A percentile compares a stretch with the other conserved stretches of the same genome.
These are phyloP conservation scores for Pseudogymnoascus sp. DNA, from an alignment of 2,329 filamentous ascomycete species.

Conservation along the genomic window DNA sequence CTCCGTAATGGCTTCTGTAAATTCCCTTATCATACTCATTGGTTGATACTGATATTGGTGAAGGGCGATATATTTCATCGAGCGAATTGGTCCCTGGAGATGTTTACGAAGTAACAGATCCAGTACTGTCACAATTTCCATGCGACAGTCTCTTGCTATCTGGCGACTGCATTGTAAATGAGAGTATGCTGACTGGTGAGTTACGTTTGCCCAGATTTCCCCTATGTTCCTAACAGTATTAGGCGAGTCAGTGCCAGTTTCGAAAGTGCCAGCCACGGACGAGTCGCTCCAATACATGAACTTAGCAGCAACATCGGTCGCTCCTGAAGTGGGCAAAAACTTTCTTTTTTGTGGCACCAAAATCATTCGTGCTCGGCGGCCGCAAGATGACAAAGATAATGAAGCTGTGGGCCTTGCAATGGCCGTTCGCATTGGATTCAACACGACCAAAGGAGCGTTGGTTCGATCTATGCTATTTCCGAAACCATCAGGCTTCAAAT, in stretches of 20 bases:
- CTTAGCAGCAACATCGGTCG: slow-evolving; percentile 70
- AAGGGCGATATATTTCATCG: slow-evolving; percentile 76
- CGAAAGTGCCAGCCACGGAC: slow-evolving; percentile 77
- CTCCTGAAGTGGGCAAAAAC: slow-evolving; percentile 74
- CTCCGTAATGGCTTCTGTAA: slow-evolving; percentile 87
- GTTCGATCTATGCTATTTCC: slow-evolving; percentile 98
- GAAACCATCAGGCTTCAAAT: slow-evolving; percentile 96
- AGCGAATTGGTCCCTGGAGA: slow-evolving; percentile 89
- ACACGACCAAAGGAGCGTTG: slow-evolving; percentile 91
- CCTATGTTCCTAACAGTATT: slow-evolving; percentile 16
- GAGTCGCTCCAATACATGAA: slow-evolving; percentile 69
- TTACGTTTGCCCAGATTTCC: neutral
- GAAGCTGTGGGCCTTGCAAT: slow-evolving; percentile 88
- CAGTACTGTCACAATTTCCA: slow-evolving; percentile 76
- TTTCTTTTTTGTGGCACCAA: slow-evolving; percentile 94
- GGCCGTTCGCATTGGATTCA: slow-evolving; percentile 90
- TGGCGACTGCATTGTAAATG: slow-evolving; percentile 96
- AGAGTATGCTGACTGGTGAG: slow-evolving; percentile 86
- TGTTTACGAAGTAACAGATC: slow-evolving; percentile 94
- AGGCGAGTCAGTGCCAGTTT: slow-evolving; percentile 94
- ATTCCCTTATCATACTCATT: slow-evolving; percentile 22
- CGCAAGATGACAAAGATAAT: slow-evolving; percentile 75
- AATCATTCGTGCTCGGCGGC: slow-evolving; percentile 80
- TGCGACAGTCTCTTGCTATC: slow-evolving; percentile 85
- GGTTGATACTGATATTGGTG: neutral